These are phyloP conservation scores for Candida verbasci DNA, from an alignment of 805 yeast species.

Conservation along the genomic window DNA sequence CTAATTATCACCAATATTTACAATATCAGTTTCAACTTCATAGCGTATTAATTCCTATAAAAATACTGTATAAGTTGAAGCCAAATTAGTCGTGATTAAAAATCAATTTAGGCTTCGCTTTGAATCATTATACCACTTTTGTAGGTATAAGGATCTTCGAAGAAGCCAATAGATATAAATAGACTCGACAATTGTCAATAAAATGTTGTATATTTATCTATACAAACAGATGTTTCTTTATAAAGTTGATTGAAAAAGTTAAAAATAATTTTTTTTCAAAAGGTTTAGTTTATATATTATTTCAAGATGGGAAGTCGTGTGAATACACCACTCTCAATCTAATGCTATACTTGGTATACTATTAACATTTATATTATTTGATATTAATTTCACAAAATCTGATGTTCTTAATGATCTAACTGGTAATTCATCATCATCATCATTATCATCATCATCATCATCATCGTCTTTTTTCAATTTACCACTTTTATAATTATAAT, in stretches of 20 bases:
- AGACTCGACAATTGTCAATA: not conserved
- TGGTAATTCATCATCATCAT: slow-evolving; percentile 24
- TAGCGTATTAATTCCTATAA: slow-evolving; percentile 15
- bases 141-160: slow-evolving; percentile 44
- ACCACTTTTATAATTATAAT: slow-evolving; percentile 48
- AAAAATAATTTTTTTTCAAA: not conserved
- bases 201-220: not conserved
- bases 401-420: slow-evolving; percentile 61
- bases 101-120: slow-evolving; percentile 41
- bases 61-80: slow-evolving; percentile 13
- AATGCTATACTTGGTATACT: slow-evolving; percentile 5
- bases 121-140: slow-evolving; percentile 42
- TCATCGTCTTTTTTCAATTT: slow-evolving; percentile 19
- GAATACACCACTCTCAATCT: too few relatives aligned
- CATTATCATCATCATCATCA: slow-evolving; percentile 18
- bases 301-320: too few relatives aligned
- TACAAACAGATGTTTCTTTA: too few relatives aligned
- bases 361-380: slow-evolving; percentile 15
- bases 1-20: slow-evolving; percentile 22
- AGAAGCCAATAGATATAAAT: slow-evolving; percentile 27
- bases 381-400: slow-evolving; percentile 51
- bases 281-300: too few relatives aligned
- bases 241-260: not conserved
- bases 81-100: slow-evolving; percentile 17
- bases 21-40: slow-evolving; percentile 20